Conservation (phyloP, 2,329 filamentous ascomycete species). For the Amauroascus verrucosus region DNA sequence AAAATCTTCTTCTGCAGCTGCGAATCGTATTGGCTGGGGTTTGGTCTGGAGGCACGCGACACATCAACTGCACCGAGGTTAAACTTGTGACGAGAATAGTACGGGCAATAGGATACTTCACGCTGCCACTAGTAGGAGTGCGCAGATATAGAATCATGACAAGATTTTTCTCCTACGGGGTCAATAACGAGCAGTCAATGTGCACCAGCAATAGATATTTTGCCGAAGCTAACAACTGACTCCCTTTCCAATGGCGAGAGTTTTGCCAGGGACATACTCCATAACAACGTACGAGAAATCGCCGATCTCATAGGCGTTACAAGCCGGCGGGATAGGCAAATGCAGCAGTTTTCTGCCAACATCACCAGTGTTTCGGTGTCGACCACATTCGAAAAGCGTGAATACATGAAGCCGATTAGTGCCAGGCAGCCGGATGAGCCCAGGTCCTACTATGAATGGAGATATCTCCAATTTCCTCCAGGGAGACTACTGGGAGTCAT, state of each 20-base stretch:
- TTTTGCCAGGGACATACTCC: slow-evolving; percentile 1
- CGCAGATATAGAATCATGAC: slow-evolving; percentile 6
- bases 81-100: slow-evolving; percentile 3
- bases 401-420: slow-evolving; percentile 17
- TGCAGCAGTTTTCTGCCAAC: slow-evolving; percentile 14
- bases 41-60: background rate
- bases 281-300: slow-evolving; percentile 11
- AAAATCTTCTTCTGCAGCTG: slow-evolving; percentile 5
- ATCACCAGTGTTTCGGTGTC: slow-evolving; percentile 18
- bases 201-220: background rate
- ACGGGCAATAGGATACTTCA: slow-evolving; percentile 9
- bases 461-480: slow-evolving; percentile 9
- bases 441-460: slow-evolving; percentile 8
- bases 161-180: background rate
- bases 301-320: slow-evolving; percentile 9
- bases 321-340: background rate
- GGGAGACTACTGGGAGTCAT: slow-evolving; percentile 9
- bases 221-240: slow-evolving; percentile 1
- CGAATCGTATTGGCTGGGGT: slow-evolving; percentile 7
- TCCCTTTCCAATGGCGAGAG: background rate
- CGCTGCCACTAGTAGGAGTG: background rate
- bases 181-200: slow-evolving; percentile 10
- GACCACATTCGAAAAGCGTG: slow-evolving; percentile 15
- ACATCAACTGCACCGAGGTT: slow-evolving; percentile 10
- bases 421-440: slow-evolving; percentile 15